A percentile compares a stretch with the other conserved stretches of the same genome.
Conservation (phyloP, 768 basidiomycete species). For the Fistulinella prunicolor region DNA sequence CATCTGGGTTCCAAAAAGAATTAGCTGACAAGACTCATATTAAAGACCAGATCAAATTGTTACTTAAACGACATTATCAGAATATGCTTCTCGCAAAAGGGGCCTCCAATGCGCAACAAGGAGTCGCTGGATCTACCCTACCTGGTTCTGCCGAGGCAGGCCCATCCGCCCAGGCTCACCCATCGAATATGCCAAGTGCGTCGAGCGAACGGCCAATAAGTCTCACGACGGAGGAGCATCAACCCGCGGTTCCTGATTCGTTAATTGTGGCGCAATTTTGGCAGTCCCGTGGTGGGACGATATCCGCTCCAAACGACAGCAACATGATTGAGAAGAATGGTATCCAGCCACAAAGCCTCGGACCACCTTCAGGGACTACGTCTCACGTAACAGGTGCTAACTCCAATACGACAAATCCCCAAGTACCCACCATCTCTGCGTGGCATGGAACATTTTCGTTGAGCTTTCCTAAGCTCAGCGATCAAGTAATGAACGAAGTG, state of each 20-base stretch:
- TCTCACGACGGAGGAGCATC: slow-evolving; percentile 20
- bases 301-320: not conserved
- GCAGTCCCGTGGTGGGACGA: slow-evolving; percentile 25
- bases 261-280: slow-evolving; percentile 28
- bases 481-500: slow-evolving; percentile 39
- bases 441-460: slow-evolving; percentile 54
- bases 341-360: slow-evolving; percentile 22
- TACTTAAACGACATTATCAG: slow-evolving; percentile 17
- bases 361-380: slow-evolving; percentile 13
- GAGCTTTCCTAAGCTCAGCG: slow-evolving; percentile 31
- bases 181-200: slow-evolving; percentile 1
- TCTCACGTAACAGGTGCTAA: slow-evolving; percentile 11
- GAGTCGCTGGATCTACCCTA: not conserved
- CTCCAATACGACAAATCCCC: slow-evolving; percentile 4
- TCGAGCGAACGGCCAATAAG: slow-evolving; percentile 7
- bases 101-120: slow-evolving; percentile 3
- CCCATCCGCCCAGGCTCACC: slow-evolving; percentile 11
- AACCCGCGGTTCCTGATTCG: slow-evolving; percentile 16
- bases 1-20: slow-evolving; percentile 14
- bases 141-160: slow-evolving; percentile 7
- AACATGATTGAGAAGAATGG: slow-evolving; percentile 43
- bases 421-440: slow-evolving; percentile 1
- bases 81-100: slow-evolving; percentile 13
- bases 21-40: not conserved
- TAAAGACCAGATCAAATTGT: slow-evolving; percentile 11